Base-by-base conservation (phyloP, 257 asterid genomes). In the Plantago ovata region DNA sequence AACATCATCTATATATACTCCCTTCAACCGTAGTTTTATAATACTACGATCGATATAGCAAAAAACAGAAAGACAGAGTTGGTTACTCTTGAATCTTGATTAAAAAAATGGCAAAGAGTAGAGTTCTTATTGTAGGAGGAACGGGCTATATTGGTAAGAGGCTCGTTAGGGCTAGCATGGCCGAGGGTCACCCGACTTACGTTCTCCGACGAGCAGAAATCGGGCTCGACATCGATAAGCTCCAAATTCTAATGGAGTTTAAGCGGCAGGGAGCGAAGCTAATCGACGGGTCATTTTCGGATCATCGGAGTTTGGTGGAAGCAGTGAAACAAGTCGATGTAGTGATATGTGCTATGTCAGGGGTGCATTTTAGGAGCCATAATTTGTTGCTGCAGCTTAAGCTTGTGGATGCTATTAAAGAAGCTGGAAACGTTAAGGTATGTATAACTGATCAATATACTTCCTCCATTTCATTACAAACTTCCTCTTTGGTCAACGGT, bases 401-500 rank as follows among this genome's bases (percentile, higher is more conserved):
- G 77, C 82, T 89, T 53, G 87, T 86, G 21, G 69, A 80, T 0
- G 95, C 94, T 60, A 89, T 89, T 59, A 80, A 86, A 72, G 83
- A 89, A 80, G 97, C 93, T 9, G 95, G 95, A 23, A 89, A 89
- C 58, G 45, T 86, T 51, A 84, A 86, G 97, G 95, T 84, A 69
- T 36, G 24, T 4, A n/a, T n/a, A n/a, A n/a, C n/a, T n/a, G n/a
- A n/a, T n/a, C n/a, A n/a, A n/a, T n/a, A n/a, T n/a, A n/a, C n/a
- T n/a, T n/a, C n/a, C n/a, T n/a, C n/a, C n/a, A n/a, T n/a, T n/a
- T n/a, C n/a, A n/a, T n/a, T n/a, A n/a, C n/a, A n/a, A n/a, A n/a
- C n/a, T n/a, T n/a, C n/a, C n/a, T n/a, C n/a, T n/a, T n/a, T n/a
- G n/a, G n/a, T n/a, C n/a, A n/a, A n/a, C n/a, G n/a, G n/a, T n/a